Conservation (phyloP, 805 yeast species). For the Metschnikowia hibisci region DNA sequence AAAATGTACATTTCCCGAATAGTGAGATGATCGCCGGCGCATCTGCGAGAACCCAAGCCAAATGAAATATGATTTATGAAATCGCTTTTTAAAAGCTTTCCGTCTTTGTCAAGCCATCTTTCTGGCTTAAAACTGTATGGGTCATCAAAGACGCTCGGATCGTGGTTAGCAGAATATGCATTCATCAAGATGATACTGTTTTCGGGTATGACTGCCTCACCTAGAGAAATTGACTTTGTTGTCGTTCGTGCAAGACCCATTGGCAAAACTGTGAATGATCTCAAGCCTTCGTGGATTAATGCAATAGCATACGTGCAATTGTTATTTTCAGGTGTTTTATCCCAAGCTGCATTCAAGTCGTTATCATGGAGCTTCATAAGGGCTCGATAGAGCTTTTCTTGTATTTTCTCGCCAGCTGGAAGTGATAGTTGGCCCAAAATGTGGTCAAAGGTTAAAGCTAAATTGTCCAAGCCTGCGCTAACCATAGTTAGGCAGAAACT, state of each 20-base stretch:
- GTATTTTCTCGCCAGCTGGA: slow-evolving; percentile 37
- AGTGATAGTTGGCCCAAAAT: slow-evolving; percentile 57
- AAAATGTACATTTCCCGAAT: slow-evolving; percentile 60
- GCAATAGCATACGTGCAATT: slow-evolving; percentile 53
- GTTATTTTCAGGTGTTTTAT: slow-evolving; percentile 22
- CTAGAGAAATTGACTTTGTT: slow-evolving; percentile 45
- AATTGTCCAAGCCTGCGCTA: slow-evolving; percentile 75
- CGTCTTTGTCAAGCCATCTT: slow-evolving; percentile 42
- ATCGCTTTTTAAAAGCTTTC: slow-evolving; percentile 13
- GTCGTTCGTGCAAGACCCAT: slow-evolving; percentile 61
- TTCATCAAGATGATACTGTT: slow-evolving; percentile 62
- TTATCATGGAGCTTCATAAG: slow-evolving; percentile 5
- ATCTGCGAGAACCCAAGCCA: slow-evolving; percentile 71
- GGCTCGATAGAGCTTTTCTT: slow-evolving; percentile 38
- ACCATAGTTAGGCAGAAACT: slow-evolving; percentile 71
- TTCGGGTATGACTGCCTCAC: slow-evolving; percentile 44
- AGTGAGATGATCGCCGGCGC: slow-evolving; percentile 66
- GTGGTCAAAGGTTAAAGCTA: slow-evolving; percentile 59
- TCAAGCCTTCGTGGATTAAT: slow-evolving; percentile 55
- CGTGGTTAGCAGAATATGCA: slow-evolving; percentile 69
- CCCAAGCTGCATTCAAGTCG: slow-evolving; percentile 23
- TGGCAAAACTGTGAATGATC: slow-evolving; percentile 65
- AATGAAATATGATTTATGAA: slow-evolving; percentile 47
- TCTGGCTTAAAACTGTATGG: slow-evolving; percentile 52
- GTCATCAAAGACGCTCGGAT: slow-evolving; percentile 35